Evolutionary conservation across 306 rosid genomes (phyloP).

Genomic region (Casuarina cunninghamiana): DNA sequence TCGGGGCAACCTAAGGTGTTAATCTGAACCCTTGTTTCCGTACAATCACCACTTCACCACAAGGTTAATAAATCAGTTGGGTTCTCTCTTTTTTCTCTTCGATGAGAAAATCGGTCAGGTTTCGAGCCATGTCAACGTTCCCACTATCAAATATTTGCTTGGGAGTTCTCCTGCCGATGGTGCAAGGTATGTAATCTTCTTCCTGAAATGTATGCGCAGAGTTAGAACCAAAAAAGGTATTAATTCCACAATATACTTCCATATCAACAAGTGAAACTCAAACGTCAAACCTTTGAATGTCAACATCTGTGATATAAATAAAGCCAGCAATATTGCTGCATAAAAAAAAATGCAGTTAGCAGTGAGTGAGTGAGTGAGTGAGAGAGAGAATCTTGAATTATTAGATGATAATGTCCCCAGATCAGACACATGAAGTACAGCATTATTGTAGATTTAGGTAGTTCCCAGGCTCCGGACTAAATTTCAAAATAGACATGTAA

Average conservation of each 20-base stretch:
- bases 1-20: not conserved
- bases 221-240: constrained; percentile 29
- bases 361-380: not conserved
- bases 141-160: constrained; percentile 72
- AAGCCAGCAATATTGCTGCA: constrained; percentile 93
- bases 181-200: constrained; percentile 82
- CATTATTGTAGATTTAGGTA: not conserved
- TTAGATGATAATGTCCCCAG: not conserved
- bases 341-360: constrained; percentile 13
- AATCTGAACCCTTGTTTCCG: not conserved
- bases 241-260: constrained; percentile 8
- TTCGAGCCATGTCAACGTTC: constrained; percentile 86
- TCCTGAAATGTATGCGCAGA: constrained; percentile 51
- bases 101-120: constrained; percentile 35
- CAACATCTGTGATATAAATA: constrained; percentile 75
- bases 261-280: constrained; percentile 1
- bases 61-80: constrained; percentile 19
- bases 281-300: constrained; percentile 73
- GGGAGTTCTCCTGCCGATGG: constrained; percentile 95
- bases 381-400: not conserved
- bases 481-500: not conserved
- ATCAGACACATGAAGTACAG: not conserved
- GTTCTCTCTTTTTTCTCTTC: constrained; percentile 22
- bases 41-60: not conserved
- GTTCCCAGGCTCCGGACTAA: not conserved